Evolutionary conservation across 2,329 filamentous ascomycete genomes (phyloP), one percentile per base, ranked within the genome.

Genomic region (Colletotrichum tofieldiae): DNA sequence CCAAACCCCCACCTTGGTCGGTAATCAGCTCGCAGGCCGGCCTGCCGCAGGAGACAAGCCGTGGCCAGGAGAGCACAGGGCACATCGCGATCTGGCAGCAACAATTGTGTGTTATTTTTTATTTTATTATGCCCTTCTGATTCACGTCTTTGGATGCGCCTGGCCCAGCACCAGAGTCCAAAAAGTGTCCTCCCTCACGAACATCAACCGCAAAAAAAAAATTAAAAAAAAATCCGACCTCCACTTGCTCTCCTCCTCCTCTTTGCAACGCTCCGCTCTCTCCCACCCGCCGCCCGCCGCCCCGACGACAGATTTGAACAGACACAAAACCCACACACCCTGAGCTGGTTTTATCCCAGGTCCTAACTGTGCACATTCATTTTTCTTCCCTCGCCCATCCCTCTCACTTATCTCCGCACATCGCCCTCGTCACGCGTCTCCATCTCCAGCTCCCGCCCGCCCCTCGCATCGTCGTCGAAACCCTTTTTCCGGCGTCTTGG

Each of bases 61-160:
- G 52, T 60, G n/a, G 55, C 56, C 56, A 51, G 51, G 65, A 69
- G 54, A 73, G 73, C 73, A 74, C 71, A 73, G 73, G 73, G 67
- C 73, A 75, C 51, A 54, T 55, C 56, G 64, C 71, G 66, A 71
- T 73, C 71, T 65, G 26, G 37, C 37, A 60, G 59, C 47, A 26
- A 41, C 60, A 41, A 63, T 58, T 67, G 67, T 71, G 55, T 56
- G 43, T 58, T 66, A 54, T 56, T 71, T 73, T 63, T 65, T 67
- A 54, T 52, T 43, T 20, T 26, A 51, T 63, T 59, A 47, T 67
- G 51, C 54, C 23, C 29, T 71, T 55, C 35, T 58, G 49, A 39
- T 68, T 64, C 56, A 49, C 52, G 12, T 49, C 41, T 29, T 63
- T 56, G 55, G 56, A 39, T 73, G 51, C 62, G 62, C 71, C 58